Evolutionary conservation across 2,329 filamentous ascomycete genomes (phyloP), one percentile per base, ranked within the genome.

Genomic region (Mycogone perniciosa): DNA sequence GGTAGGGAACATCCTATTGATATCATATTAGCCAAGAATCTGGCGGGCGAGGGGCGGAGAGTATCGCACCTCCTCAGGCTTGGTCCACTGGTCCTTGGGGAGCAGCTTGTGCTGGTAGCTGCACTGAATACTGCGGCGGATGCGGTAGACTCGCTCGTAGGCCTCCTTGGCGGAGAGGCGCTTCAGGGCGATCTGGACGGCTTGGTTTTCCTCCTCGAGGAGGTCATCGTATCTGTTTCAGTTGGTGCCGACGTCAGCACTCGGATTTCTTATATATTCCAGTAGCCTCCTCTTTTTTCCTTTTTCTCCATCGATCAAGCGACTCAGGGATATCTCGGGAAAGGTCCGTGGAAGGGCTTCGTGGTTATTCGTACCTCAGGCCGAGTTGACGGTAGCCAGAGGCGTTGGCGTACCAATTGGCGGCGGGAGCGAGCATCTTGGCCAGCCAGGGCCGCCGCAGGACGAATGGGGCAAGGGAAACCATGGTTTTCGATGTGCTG

Each of bases 131-230:
- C 93, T 92, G 74, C 93, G 85, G 76, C 93, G 89, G 73, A 99
- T 83, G 67, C 93, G 91, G 85, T 90, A 99, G 70, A 97, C 84
- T 71, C 93, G 92, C 77, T 99, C 93, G 76, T 97, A 97, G 64
- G 85, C 81, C 70, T 93, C 89, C 79, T 95, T 89, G 64, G 89
- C 81, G 52, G 88, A 82, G 56, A 99, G 87, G 70, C 93, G 89
- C 81, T 88, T 88, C 66, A 99, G 81, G 57, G 93, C 93, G 62
- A 85, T 81, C 72, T 93, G 86, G 64, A 96, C 89, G 52, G 79
- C 75, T 64, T 93, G 88, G 77, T 81, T 86, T 77, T 99, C 93
- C 75, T 99, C 93, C 69, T 88, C 83, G 69, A 96, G 88, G 69
- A 99, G 76, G 71, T 99, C 93, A 74, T 99, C 93, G 79, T 85